Evolutionary conservation across 2,329 filamentous ascomycete species (phyloP), one percentile per base, ranked within the genome.

Genomic region (Penicillium decumbens): DNA sequence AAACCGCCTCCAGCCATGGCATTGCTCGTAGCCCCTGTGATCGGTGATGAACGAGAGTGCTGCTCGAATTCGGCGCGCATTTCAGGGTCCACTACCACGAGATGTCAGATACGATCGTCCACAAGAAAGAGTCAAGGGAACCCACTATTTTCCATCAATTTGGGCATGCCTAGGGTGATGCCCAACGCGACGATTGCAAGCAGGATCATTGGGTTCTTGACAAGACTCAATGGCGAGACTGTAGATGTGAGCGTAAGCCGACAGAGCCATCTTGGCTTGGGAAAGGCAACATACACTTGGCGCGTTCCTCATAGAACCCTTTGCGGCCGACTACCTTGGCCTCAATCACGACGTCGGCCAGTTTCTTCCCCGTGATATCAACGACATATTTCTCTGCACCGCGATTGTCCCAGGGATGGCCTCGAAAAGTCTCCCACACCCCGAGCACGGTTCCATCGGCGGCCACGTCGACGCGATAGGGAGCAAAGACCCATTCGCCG

Each of bases 201-300:
- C 53, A 98, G 79, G 56, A 97, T 96, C 90, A 97, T 97, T 3
- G 93, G 93, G 67, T 89, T 95, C 77, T 93, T 93, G 62, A 96
- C 77, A 48, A 96, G 84, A 50, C 81, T 82, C 49, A 96, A 65
- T n/a, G 91, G 78, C 15, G 85, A 89, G 73, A 92, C 87, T 89
- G 57, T 40, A 37, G 15, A 20, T 10, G 15, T 37, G 33, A 37
- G 33, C 18, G 10, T 10, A 37, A 37, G 4, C 33, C 33, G 9
- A 20, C 33, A 37, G 4, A 6, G 33, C 15, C 8, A 4, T 37
- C 8, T 37, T 9, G 33, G 32, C 15, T 20, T 37, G 3, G 15
- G 10, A 37, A 20, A 20, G 4, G 3, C 43, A 57, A 80, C 86
- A 78, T 71, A 92, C 88, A 95, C 58, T 81, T 82, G 51, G 80